Evolutionary conservation across 2,329 filamentous ascomycete genomes (phyloP).

Genomic region (Aspergillus fischeri): DNA sequence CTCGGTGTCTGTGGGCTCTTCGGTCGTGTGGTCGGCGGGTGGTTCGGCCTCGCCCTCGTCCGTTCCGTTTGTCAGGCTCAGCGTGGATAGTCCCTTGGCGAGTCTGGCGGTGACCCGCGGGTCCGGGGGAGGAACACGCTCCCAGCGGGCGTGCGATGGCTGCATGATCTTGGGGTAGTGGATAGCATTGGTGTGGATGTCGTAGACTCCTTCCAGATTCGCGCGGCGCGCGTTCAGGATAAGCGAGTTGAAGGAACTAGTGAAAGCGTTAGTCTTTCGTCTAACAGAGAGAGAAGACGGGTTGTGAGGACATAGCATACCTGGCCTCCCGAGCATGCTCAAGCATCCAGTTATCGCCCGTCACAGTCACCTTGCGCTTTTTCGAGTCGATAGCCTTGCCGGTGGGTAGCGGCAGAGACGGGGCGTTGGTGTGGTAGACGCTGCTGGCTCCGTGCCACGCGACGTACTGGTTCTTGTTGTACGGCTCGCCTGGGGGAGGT

Average conservation of each 20-base stretch:
- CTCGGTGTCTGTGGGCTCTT: slow-evolving; percentile 8
- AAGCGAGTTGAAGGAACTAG: slow-evolving; percentile 76
- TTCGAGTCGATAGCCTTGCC: slow-evolving; percentile 74
- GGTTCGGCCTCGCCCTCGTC: slow-evolving; percentile 17
- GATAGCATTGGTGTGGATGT: slow-evolving; percentile 89
- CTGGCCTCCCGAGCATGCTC: slow-evolving; percentile 90
- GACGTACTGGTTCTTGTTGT: slow-evolving; percentile 98
- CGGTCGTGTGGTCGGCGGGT: slow-evolving; percentile 2
- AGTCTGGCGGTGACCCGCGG: slow-evolving; percentile 23
- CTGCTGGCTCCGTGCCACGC: slow-evolving; percentile 97
- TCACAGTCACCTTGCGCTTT: slow-evolving; percentile 81
- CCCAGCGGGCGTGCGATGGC: slow-evolving; percentile 79
- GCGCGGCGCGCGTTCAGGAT: slow-evolving; percentile 65
- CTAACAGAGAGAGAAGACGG: not conserved
- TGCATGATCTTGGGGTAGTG: slow-evolving; percentile 86
- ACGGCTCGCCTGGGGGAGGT: slow-evolving; percentile 71
- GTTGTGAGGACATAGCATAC: slow-evolving; percentile 56
- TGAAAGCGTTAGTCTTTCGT: slow-evolving; percentile 10
- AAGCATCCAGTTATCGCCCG: slow-evolving; percentile 92
- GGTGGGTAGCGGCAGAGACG: slow-evolving; percentile 68
- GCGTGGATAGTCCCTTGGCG: slow-evolving; percentile 30
- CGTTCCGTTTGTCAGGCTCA: slow-evolving; percentile 32
- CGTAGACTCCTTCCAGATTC: slow-evolving; percentile 76
- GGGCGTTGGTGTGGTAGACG: slow-evolving; percentile 82
- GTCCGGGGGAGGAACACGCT: slow-evolving; percentile 57